Evolutionary conservation across 2,329 filamentous ascomycete genomes (phyloP), one percentile per base, ranked within the genome.

Genomic region (Penicillium oxalicum): DNA sequence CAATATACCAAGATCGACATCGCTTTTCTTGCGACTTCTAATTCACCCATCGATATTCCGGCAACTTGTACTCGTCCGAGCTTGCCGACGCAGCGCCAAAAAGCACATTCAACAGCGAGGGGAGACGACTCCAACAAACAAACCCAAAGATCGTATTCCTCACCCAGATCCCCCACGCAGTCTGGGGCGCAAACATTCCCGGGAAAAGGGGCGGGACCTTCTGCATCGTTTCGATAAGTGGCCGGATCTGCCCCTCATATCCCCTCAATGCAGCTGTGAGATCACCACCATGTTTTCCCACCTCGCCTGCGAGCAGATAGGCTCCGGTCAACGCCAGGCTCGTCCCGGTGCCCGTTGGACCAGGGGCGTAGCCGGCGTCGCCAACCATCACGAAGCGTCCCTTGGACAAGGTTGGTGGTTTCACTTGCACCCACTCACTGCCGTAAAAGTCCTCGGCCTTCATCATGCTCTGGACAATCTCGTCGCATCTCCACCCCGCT

Each of bases 241-340:
- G 67, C 35, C 61, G 61, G 61, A 74, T 68, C 12, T 46, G 52
- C 53, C 64, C 56, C 50, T 71, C 68, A 44, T 74, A 74, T 2
- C 56, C 62, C 36, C 36, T 48, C 4, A 72, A 57, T 8, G 59
- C 70, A 12, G 61, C 65, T 12, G 49, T 58, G 12, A 73, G 28
- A 53, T 71, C 59, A 48, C 54, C 55, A 12, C 45, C 38, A 36
- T 65, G 56, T 37, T 52, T 63, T 4, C 48, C 42, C 12, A 71
- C 50, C 44, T 70, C 79, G 2, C 79, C 79, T 0, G 78, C 79
- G 3, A 83, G 66, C 1, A 80, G 61, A 55, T 82, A 82, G 0
- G 77, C 75, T 0, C 66, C 68, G 9, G 60, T 49, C 6, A 71
- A 47, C 2, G 65, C 68, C 13, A 66, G 55, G 36, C 51, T 64